Evolutionary conservation across 495 filamentous ascomycete genomes (phyloP).

Genomic region (Penicillium simplicissimum): DNA sequence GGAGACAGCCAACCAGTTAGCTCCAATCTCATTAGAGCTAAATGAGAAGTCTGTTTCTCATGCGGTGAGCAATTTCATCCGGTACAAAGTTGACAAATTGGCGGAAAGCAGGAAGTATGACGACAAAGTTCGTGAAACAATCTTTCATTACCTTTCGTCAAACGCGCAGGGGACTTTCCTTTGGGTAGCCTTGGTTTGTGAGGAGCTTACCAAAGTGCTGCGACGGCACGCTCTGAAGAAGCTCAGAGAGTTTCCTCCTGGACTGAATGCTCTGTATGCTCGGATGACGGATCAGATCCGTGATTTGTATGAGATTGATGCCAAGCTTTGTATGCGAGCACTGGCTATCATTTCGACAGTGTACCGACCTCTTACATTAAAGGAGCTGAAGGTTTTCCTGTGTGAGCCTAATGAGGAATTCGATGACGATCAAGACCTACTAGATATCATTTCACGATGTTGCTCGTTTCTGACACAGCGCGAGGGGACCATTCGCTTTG

Average conservation of each 20-base stretch:
- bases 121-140: constrained; percentile 3
- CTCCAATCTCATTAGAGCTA: constrained; percentile 21
- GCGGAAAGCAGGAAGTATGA: constrained; percentile 12
- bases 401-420: constrained; percentile 13
- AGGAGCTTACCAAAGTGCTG: constrained; percentile 14
- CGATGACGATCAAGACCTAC: neutral
- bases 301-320: constrained; percentile 8
- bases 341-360: constrained; percentile 22
- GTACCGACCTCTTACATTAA: constrained; percentile 30
- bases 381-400: constrained; percentile 22
- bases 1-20: neutral
- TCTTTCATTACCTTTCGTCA: constrained; percentile 20
- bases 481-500: constrained; percentile 31
- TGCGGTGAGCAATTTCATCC: constrained; percentile 35
- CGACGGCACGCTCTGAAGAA: constrained; percentile 1
- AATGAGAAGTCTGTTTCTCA: constrained; percentile 21
- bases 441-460: constrained; percentile 18
- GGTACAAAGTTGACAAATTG: constrained; percentile 29
- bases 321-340: constrained; percentile 11
- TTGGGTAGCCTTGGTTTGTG: constrained; percentile 36
- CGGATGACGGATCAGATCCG: constrained; percentile 21
- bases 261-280: constrained; percentile 15
- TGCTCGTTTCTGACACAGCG: constrained; percentile 27
- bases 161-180: constrained; percentile 36
- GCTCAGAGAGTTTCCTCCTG: constrained; percentile 13